A percentile compares a stretch with the other conserved stretches of the same genome.
These are phyloP conservation scores for Calonectria ilicicola DNA, from an alignment of 2,329 filamentous ascomycete species.

Conservation along the genomic window DNA sequence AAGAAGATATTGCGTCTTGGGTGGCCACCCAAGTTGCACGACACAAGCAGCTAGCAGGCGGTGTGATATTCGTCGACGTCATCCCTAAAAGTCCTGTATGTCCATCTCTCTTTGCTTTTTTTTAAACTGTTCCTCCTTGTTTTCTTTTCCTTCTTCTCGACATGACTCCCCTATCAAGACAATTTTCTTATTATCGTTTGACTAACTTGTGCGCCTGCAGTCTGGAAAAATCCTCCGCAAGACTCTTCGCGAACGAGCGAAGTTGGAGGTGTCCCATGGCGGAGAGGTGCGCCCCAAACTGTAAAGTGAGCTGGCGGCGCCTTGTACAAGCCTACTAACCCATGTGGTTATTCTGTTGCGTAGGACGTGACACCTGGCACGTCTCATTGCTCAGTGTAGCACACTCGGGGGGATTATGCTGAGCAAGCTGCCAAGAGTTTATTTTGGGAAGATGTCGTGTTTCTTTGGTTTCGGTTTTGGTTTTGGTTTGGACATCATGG, in stretches of 20 bases:
- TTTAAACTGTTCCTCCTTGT: not conserved
- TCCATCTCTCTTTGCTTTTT: conserved; percentile 46
- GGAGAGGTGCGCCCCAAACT: conserved; percentile 47
- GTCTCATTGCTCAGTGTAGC: conserved; percentile 19
- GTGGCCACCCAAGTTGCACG: conserved; percentile 71
- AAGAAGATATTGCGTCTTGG: conserved; percentile 70
- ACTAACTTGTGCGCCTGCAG: conserved; percentile 46
- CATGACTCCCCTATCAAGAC: not conserved
- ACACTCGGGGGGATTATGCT: not conserved
- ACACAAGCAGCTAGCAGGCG: conserved; percentile 77
- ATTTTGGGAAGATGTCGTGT: not conserved
- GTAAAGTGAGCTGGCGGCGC: conserved; percentile 38
- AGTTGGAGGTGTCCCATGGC: conserved; percentile 60
- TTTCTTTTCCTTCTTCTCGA: not conserved
- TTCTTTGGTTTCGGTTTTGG: not conserved
- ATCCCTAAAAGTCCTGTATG: conserved; percentile 72
- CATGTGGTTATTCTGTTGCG: conserved; percentile 23
- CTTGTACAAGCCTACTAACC: conserved; percentile 39
- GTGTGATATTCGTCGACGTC: conserved; percentile 74
- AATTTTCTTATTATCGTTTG: not conserved
- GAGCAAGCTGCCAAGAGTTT: not conserved
- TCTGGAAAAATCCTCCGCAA: conserved; percentile 77
- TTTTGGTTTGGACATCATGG: not conserved
- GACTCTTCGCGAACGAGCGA: conserved; percentile 67
- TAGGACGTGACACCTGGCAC: conserved; percentile 27